Percentiles rank a stretch among this genome's conserved stretches.
Conservation (phyloP, 2,329 filamentous ascomycete species). For the Ophiostoma himal-ulmi region DNA sequence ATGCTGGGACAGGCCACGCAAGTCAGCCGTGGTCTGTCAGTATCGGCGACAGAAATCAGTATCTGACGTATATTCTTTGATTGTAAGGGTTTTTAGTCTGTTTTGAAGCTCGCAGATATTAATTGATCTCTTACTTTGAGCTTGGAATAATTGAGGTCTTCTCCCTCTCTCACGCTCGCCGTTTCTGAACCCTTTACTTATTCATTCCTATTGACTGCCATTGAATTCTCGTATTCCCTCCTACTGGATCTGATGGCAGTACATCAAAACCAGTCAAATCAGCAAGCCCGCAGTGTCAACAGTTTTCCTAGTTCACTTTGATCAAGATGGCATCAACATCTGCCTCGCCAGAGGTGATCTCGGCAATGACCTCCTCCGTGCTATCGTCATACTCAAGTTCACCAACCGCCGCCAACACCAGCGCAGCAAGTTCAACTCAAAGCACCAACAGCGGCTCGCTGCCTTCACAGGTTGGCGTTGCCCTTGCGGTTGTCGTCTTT, state of each 20-base stretch:
- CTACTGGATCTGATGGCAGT: not conserved
- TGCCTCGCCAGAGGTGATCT: not conserved
- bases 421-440: not conserved
- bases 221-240: not conserved
- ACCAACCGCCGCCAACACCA: not conserved
- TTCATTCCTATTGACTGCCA: not conserved
- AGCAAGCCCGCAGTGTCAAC: not conserved
- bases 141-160: not conserved
- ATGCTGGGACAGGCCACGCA: not conserved
- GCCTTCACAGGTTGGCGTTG: conserved; percentile 20
- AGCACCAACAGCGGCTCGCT: not conserved
- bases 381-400: not conserved
- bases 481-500: conserved; percentile 21
- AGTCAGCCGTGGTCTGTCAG: not conserved
- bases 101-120: not conserved
- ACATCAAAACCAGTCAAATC: not conserved
- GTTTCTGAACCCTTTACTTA: not conserved
- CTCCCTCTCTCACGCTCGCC: too few species aligned
- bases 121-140: not conserved
- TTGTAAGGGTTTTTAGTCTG: too few species aligned
- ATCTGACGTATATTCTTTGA: not conserved
- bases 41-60: not conserved
- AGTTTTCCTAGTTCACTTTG: not conserved
- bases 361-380: not conserved
- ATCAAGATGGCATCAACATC: not conserved